Evolutionary conservation across 1,284 basidiomycete genomes (phyloP).

Genomic region (Papiliotrema fonsecae): DNA sequence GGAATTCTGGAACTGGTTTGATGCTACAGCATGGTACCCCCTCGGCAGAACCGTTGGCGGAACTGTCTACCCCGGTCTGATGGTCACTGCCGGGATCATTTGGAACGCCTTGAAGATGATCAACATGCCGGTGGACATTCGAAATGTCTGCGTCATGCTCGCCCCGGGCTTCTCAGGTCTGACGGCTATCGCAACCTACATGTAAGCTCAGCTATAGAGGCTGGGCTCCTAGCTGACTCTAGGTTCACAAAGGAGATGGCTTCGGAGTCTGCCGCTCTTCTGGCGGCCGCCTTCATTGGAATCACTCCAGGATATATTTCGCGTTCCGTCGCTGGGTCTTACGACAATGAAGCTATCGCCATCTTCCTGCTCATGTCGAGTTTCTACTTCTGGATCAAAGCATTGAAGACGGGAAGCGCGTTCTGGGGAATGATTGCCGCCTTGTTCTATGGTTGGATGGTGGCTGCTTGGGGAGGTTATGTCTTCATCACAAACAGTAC

Average conservation of each 20-base stretch:
- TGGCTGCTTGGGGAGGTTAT: slow-evolving; percentile 99
- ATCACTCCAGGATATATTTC: slow-evolving; percentile 97
- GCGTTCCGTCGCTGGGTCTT: slow-evolving; percentile 96
- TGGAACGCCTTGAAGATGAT: slow-evolving; percentile 83
- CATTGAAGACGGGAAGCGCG: slow-evolving; percentile 88
- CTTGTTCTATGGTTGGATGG: slow-evolving; percentile 99
- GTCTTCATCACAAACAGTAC: slow-evolving; percentile 96
- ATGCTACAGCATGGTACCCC: slow-evolving; percentile 98
- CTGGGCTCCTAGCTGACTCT: neutral
- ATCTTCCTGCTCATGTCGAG: slow-evolving; percentile 99
- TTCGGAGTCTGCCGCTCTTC: slow-evolving; percentile 84
- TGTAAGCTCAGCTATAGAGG: slow-evolving; percentile 54
- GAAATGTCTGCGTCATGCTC: slow-evolving; percentile 93
- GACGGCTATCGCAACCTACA: slow-evolving; percentile 96
- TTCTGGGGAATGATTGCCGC: slow-evolving; percentile 86
- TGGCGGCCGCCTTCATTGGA: slow-evolving; percentile 98
- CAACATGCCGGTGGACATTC: slow-evolving; percentile 94
- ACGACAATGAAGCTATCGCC: slow-evolving; percentile 99
- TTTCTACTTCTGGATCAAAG: slow-evolving; percentile 97
- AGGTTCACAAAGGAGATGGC: slow-evolving; percentile 95
- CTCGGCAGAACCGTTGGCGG: slow-evolving; percentile 96
- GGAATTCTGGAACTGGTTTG: slow-evolving; percentile 99
- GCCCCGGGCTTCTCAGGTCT: slow-evolving; percentile 95
- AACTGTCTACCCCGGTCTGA: slow-evolving; percentile 95
- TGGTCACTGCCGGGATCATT: slow-evolving; percentile 96